phyloP scores from a whole-genome alignment of 495 filamentous ascomycete genomes.

The Aspergillus ellipticus region DNA sequence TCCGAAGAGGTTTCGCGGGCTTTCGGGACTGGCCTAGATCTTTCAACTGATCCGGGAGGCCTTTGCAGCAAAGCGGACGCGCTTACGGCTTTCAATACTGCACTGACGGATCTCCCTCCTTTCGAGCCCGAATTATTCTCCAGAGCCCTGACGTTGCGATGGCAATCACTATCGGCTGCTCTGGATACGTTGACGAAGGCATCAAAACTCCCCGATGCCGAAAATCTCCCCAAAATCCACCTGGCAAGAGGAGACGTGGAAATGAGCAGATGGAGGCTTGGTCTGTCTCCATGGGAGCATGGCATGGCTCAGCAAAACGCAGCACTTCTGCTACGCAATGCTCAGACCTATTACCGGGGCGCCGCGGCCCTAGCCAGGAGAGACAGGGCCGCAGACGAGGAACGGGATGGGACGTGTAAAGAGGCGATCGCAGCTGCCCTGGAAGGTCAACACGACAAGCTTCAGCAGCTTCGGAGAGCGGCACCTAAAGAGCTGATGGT shows the following conservation, averaged over 20 bases:
- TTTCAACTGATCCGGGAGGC: conserved; percentile 43
- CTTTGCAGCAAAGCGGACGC: conserved; percentile 58
- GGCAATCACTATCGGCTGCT: conserved; percentile 47
- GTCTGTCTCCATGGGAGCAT: conserved; percentile 44
- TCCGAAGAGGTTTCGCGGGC: conserved; percentile 42
- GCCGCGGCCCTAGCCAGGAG: conserved; percentile 47
- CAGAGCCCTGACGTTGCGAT: conserved; percentile 35
- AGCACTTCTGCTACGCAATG: conserved; percentile 54
- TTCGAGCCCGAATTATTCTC: conserved; percentile 24
- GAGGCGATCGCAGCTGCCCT: conserved; percentile 45
- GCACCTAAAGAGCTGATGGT: conserved; percentile 29
- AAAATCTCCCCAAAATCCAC: conserved; percentile 58
- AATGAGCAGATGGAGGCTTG: conserved; percentile 53
- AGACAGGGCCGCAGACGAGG: conserved; percentile 40
- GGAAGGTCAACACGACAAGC: conserved; percentile 37
- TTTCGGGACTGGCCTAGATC: conserved; percentile 40
- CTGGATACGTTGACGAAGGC: conserved; percentile 50
- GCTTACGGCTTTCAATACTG: conserved; percentile 50
- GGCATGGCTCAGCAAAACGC: conserved; percentile 45
- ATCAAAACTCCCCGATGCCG: conserved; percentile 45
- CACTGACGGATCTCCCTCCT: conserved; percentile 33
- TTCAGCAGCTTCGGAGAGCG: conserved; percentile 33
- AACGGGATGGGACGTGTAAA: conserved; percentile 43
- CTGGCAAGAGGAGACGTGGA: conserved; percentile 60
- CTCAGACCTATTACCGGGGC: conserved; percentile 61